Percentiles rank a stretch among this genome's conserved stretches.
Conservation (phyloP, 371 early-diverging fungal genomes). For the Zancudomyces culisetae region DNA sequence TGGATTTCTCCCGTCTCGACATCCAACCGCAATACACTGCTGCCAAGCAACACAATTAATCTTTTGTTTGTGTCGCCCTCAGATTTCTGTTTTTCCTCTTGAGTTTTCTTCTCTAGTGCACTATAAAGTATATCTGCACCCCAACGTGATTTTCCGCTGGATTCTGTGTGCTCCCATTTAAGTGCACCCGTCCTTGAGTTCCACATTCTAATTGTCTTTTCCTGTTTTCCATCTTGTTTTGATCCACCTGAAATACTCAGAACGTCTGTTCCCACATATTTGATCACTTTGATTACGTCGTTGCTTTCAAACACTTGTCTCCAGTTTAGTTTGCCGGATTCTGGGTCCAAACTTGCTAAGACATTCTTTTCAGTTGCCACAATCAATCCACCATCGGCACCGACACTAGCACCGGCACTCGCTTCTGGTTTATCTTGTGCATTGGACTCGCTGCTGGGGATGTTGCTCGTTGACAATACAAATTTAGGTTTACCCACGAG, state of each 20-base stretch:
- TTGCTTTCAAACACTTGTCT: conserved; percentile 13
- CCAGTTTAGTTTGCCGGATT: conserved; percentile 13
- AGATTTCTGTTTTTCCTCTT: too few relatives aligned
- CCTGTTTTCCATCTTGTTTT: conserved; percentile 9
- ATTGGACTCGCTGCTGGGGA: too few relatives aligned
- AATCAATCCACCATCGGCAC: conserved; percentile 4
- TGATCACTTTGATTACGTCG: conserved; percentile 10
- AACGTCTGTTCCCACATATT: conserved; percentile 8
- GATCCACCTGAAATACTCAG: conserved; percentile 21
- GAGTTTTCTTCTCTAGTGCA: not conserved
- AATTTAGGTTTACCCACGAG: conserved; percentile 13
- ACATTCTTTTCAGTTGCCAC: conserved; percentile 12
- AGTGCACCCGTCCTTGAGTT: conserved; percentile 19
- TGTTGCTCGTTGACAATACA: conserved; percentile 5
- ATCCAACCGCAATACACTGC: not conserved
- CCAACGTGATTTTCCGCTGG: not conserved
- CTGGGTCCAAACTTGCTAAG: conserved; percentile 11
- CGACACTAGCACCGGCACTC: too few relatives aligned
- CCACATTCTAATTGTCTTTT: conserved; percentile 23
- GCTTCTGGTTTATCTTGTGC: too few relatives aligned
- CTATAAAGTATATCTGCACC: not conserved
- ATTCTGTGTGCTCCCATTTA: conserved; percentile 10
- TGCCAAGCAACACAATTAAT: not conserved
- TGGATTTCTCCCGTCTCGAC: not conserved
- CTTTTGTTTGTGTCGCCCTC: not conserved